phyloP scores from a whole-genome alignment of 2,329 filamentous ascomycete species.

The Parafenestella ontariensis region DNA sequence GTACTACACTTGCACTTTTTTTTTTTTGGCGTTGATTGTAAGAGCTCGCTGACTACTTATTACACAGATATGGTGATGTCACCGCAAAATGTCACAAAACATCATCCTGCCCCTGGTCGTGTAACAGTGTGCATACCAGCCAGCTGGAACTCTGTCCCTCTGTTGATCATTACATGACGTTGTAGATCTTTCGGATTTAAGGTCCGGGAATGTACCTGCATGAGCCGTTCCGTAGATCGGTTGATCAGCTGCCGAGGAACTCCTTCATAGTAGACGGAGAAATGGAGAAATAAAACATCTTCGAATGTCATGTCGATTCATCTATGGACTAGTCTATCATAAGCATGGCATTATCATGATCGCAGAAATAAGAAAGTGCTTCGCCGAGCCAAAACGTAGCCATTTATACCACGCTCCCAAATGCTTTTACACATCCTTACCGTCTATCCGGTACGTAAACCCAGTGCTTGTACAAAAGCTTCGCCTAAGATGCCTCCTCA shows the following conservation, averaged over 20 bases:
- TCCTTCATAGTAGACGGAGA: background rate
- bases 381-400: constrained; percentile 13
- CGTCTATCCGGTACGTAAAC: background rate
- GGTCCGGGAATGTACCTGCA: constrained; percentile 7
- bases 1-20: background rate
- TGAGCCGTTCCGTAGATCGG: background rate
- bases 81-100: constrained; percentile 3
- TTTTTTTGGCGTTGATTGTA: no score
- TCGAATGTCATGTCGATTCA: constrained; percentile 22
- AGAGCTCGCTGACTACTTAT: background rate
- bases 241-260: background rate
- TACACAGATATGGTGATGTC: constrained; percentile 1
- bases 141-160: background rate
- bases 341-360: constrained; percentile 37
- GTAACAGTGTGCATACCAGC: background rate
- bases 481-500: constrained; percentile 44
- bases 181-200: constrained; percentile 5
- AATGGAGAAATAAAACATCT: background rate
- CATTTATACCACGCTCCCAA: constrained; percentile 1
- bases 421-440: constrained; percentile 1
- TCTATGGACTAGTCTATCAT: constrained; percentile 39
- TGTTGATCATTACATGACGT: constrained; percentile 6
- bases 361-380: constrained; percentile 15
- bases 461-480: background rate
- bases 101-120: background rate